phyloP scores from a whole-genome alignment of 177 flowering plant species.

The Vitis hybrid region DNA sequence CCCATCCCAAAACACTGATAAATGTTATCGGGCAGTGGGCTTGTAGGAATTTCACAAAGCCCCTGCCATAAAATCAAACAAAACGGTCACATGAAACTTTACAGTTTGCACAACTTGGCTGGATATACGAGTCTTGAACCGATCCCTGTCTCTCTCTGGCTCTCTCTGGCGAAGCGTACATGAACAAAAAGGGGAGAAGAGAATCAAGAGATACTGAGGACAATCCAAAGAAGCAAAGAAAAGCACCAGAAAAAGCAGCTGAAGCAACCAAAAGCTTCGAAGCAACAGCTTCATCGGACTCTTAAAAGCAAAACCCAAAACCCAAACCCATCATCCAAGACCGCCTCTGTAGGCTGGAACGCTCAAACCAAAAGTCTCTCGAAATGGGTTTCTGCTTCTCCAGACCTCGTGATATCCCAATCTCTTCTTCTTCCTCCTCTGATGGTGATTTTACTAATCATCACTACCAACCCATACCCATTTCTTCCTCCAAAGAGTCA shows the following conservation, averaged over 20 bases:
- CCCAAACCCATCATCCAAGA: not conserved
- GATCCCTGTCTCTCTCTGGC: not conserved
- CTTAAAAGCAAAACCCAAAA: not conserved
- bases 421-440: constrained; percentile 34
- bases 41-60: too few relatives aligned
- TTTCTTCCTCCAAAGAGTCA: not conserved
- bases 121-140: not conserved
- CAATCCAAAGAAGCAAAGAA: constrained; percentile 23
- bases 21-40: too few relatives aligned
- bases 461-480: constrained; percentile 9
- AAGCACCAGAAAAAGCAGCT: constrained; percentile 19
- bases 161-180: not conserved
- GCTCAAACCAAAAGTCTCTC: not conserved
- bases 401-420: constrained; percentile 39
- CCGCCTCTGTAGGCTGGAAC: too few relatives aligned
- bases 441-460: constrained; percentile 24
- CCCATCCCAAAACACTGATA: too few relatives aligned
- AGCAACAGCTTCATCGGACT: constrained; percentile 8
- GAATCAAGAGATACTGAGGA: constrained; percentile 17
- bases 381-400: constrained; percentile 44
- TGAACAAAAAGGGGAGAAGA: constrained; percentile 2
- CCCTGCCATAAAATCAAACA: not conserved
- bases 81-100: not conserved
- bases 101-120: not conserved
- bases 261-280: not conserved